Percentiles rank a stretch among this genome's conserved stretches.
Evolutionary conservation across 179 eudicot species (phyloP).

Genomic region (Vitellaria paradoxa): DNA sequence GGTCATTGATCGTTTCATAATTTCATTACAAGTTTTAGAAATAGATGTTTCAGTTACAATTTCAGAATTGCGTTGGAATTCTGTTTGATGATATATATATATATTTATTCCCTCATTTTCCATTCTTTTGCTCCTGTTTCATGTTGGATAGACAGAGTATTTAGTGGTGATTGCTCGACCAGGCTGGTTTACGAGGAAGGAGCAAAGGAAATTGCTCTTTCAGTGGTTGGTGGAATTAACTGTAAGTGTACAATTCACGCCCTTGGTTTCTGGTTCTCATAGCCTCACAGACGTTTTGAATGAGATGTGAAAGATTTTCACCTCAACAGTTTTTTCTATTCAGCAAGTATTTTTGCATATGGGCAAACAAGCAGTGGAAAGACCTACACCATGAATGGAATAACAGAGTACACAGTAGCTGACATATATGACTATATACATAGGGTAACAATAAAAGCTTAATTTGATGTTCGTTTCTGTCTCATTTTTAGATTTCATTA

Average conservation of each 20-base stretch:
- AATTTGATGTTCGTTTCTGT: neutral
- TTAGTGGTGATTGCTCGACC: slow-evolving; percentile 67
- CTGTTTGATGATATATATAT: slow-evolving; percentile 2
- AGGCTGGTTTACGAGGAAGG: slow-evolving; percentile 79
- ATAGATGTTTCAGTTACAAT: too few relatives aligned
- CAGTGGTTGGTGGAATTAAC: slow-evolving; percentile 81
- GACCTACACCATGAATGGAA: slow-evolving; percentile 87
- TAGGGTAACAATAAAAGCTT: neutral
- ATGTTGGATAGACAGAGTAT: slow-evolving; percentile 63
- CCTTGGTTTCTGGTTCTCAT: neutral
- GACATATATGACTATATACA: slow-evolving; percentile 16
- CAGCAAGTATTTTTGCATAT: slow-evolving; percentile 90
- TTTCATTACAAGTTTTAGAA: neutral
- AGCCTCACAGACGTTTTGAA: neutral
- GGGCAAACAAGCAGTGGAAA: slow-evolving; percentile 95
- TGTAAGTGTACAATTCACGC: slow-evolving; percentile 34
- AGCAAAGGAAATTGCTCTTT: slow-evolving; percentile 72
- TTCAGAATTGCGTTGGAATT: neutral
- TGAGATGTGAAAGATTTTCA: neutral
- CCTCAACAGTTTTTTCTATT: neutral
- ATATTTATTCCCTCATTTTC: neutral
- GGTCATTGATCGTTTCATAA: neutral
- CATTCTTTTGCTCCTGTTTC: neutral
- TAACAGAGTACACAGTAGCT: slow-evolving; percentile 41
- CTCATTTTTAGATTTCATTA: neutral